Evolutionary conservation across 2,329 filamentous ascomycete species (phyloP).

Genomic region (Pseudonectria foliicola): DNA sequence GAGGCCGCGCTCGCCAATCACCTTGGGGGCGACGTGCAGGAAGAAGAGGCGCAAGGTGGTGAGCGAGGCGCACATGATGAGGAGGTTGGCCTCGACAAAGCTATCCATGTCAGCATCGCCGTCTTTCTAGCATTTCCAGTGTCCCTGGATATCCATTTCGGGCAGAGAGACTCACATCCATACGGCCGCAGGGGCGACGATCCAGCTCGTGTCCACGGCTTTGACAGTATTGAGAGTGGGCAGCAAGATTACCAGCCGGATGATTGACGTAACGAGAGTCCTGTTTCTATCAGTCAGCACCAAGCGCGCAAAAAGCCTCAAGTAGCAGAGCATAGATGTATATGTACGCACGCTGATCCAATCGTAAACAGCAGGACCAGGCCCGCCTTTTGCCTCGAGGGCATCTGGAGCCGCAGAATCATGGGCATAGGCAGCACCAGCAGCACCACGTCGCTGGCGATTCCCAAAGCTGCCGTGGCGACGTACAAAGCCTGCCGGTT

Average conservation of each 20-base stretch:
- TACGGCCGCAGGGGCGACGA: slow-evolving; percentile 20
- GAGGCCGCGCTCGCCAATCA: slow-evolving; percentile 16
- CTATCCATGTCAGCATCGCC: slow-evolving; percentile 20
- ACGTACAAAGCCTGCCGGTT: slow-evolving; percentile 20
- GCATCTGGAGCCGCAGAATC: slow-evolving; percentile 37
- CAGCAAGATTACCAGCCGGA: slow-evolving; percentile 25
- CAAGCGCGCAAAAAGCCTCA: not conserved
- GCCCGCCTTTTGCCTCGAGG: slow-evolving; percentile 37
- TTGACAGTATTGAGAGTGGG: slow-evolving; percentile 12
- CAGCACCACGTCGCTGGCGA: slow-evolving; percentile 39
- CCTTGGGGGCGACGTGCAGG: slow-evolving; percentile 20
- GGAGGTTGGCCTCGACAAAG: slow-evolving; percentile 29
- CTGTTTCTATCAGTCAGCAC: slow-evolving; percentile 14
- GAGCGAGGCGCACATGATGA: slow-evolving; percentile 30
- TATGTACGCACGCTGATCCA: slow-evolving; percentile 31
- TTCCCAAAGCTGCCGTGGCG: slow-evolving; percentile 37
- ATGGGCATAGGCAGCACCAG: slow-evolving; percentile 40
- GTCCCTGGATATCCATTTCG: too few relatives aligned
- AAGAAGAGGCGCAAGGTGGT: slow-evolving; percentile 31
- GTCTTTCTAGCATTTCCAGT: too few relatives aligned
- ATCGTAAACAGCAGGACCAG: slow-evolving; percentile 38
- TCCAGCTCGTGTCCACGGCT: slow-evolving; percentile 24
- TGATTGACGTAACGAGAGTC: slow-evolving; percentile 29
- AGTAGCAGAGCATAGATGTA: too few relatives aligned
- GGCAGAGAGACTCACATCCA: slow-evolving; percentile 20